Evolutionary conservation across 1,284 basidiomycete species (phyloP).

Genomic region (Ceratobasidium sp.): DNA sequence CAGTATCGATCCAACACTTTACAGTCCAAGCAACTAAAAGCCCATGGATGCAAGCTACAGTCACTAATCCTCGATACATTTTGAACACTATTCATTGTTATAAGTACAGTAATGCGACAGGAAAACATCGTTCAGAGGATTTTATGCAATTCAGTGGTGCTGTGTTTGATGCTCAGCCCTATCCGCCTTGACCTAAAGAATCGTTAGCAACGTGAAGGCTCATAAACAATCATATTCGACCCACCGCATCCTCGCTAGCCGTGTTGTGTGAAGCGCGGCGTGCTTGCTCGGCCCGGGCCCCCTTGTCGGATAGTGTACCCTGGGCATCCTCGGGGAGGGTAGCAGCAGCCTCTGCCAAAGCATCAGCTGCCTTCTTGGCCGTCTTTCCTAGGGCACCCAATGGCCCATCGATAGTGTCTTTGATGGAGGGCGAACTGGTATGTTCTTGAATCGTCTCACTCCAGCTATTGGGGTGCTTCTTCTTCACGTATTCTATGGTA

Average conservation of each 20-base stretch:
- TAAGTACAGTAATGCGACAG: slow-evolving; percentile 12
- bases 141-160: neutral
- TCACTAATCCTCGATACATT: slow-evolving; percentile 7
- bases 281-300: slow-evolving; percentile 26
- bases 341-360: slow-evolving; percentile 7
- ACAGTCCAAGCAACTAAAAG: too few species aligned
- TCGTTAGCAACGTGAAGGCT: neutral
- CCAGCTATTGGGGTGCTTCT: slow-evolving; percentile 47
- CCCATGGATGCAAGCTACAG: too few species aligned
- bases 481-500: slow-evolving; percentile 53
- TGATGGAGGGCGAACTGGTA: slow-evolving; percentile 24
- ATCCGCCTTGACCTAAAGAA: slow-evolving; percentile 18
- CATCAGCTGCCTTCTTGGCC: slow-evolving; percentile 10
- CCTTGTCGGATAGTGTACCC: slow-evolving; percentile 24
- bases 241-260: slow-evolving; percentile 12
- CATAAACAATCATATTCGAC: neutral
- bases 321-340: slow-evolving; percentile 13
- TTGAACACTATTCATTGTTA: neutral
- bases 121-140: neutral
- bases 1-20: too few species aligned
- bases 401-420: slow-evolving; percentile 24
- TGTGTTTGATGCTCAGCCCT: neutral
- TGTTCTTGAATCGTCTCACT: slow-evolving; percentile 27
- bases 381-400: slow-evolving; percentile 5
- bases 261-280: neutral